A percentile compares a stretch with the other conserved stretches of the same genome.
Conservation (phyloP, 164 flowering plant species). For the Vitis cinerea region DNA sequence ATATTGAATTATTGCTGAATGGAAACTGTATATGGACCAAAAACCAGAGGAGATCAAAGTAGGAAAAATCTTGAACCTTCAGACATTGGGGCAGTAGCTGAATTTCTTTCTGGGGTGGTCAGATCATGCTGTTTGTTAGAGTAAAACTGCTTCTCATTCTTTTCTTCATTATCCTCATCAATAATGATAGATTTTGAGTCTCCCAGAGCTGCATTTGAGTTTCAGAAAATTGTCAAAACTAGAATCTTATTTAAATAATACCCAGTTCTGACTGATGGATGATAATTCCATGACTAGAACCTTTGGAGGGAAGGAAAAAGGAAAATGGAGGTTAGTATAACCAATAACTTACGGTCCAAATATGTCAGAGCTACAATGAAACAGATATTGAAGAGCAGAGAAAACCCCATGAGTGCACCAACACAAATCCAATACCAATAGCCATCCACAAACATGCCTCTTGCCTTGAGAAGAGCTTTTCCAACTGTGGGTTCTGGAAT, state of each 20-base stretch:
- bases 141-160: slow-evolving; percentile 11
- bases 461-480: slow-evolving; percentile 36
- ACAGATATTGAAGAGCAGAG: slow-evolving; percentile 48
- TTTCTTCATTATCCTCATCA: slow-evolving; percentile 20
- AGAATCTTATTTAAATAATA: background rate
- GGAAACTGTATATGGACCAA: background rate
- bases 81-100: slow-evolving; percentile 2
- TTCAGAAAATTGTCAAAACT: slow-evolving; percentile 2
- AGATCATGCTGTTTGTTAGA: background rate
- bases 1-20: too few species aligned
- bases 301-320: too few species aligned
- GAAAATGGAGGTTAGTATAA: background rate
- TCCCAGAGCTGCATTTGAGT: slow-evolving; percentile 34
- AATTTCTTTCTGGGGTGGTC: background rate
- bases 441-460: slow-evolving; percentile 43
- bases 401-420: slow-evolving; percentile 44
- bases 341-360: slow-evolving; percentile 37
- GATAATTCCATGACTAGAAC: background rate
- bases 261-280: background rate
- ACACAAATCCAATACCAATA: slow-evolving; percentile 57
- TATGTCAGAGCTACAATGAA: slow-evolving; percentile 44
- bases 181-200: slow-evolving; percentile 29
- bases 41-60: background rate
- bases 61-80: slow-evolving; percentile 14
- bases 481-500: slow-evolving; percentile 39